These are phyloP conservation scores for Helotiales sp. DNA, from an alignment of 2,329 filamentous ascomycete genomes.

Conservation along the genomic window DNA sequence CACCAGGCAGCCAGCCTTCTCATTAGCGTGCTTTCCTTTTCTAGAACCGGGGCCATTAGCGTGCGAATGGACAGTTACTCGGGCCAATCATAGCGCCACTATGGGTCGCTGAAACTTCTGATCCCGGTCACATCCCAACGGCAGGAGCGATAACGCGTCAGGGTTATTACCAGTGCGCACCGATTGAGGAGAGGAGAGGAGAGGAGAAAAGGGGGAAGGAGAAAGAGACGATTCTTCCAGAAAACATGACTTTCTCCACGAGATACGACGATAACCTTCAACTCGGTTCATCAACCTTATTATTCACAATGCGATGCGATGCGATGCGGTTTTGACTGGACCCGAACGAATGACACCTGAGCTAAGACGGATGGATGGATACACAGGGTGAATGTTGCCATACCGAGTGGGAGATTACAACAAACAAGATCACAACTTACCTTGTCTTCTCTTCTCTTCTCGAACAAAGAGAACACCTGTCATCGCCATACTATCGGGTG, in stretches of 20 bases:
- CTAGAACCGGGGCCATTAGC: neutral
- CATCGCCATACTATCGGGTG: neutral
- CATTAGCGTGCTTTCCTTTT: neutral
- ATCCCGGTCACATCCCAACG: slow-evolving; percentile 9
- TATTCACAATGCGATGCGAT: neutral
- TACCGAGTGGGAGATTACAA: neutral
- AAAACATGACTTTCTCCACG: neutral
- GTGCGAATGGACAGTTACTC: neutral
- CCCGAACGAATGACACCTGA: too few species aligned
- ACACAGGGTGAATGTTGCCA: neutral
- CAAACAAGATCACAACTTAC: neutral
- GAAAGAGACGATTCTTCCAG: neutral
- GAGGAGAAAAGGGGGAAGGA: neutral
- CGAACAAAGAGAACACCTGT: slow-evolving; percentile 4
- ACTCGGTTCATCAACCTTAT: neutral
- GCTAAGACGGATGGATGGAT: too few species aligned
- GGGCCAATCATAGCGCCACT: neutral
- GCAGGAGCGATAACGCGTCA: slow-evolving; percentile 4
- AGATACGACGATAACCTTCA: neutral
- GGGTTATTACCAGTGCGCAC: neutral
- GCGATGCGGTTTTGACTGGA: too few species aligned
- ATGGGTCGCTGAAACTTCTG: neutral
- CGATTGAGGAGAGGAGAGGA: neutral
- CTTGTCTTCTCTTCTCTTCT: neutral
- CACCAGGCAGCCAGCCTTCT: neutral